Conservation (phyloP, 1,284 basidiomycete species). For the Gomphus sp. region DNA sequence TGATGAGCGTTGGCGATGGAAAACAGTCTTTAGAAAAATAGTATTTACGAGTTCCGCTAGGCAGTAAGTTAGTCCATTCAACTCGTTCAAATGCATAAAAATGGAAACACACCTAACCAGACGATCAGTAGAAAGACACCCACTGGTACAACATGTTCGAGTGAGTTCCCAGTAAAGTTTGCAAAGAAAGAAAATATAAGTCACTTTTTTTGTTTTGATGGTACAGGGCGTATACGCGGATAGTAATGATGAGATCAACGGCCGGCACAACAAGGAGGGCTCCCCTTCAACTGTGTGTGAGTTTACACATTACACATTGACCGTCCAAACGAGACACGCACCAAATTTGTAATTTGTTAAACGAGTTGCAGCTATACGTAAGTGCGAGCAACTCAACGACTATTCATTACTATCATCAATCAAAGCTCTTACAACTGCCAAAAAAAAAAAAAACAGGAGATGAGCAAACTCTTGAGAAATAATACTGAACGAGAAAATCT, state of each 20-base stretch:
- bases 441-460: background rate
- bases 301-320: background rate
- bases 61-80: background rate
- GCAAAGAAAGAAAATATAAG: background rate
- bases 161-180: no score
- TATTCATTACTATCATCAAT: background rate
- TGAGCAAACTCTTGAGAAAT: background rate
- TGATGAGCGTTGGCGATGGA: background rate
- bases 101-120: background rate
- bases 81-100: background rate
- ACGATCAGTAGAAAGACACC: background rate
- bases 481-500: background rate
- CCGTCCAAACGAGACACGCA: background rate
- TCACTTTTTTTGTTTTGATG: background rate
- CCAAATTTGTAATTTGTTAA: background rate
- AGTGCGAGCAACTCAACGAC: background rate
- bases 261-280: background rate
- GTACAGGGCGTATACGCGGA: constrained; percentile 2
- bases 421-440: constrained; percentile 5
- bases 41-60: background rate
- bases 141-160: background rate
- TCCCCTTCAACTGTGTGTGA: background rate
- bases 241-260: background rate
- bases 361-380: background rate
- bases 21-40: background rate